Evolutionary conservation across 495 filamentous ascomycete species (phyloP), one percentile per base, ranked within the genome.

Genomic region (Penicillium steckii): DNA sequence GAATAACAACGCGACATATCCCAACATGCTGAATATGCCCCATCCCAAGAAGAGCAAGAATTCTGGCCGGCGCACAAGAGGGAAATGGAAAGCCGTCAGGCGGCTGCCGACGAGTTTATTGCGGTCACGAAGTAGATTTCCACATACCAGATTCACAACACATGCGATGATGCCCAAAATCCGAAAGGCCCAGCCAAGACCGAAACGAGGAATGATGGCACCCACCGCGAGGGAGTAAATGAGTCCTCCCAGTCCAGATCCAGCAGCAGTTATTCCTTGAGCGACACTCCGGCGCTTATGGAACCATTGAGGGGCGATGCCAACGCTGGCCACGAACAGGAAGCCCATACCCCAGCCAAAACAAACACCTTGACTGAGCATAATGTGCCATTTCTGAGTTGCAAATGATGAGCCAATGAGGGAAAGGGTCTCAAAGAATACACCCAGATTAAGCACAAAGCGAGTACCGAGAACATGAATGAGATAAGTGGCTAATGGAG

Each of bases 291-390:
- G 79, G 4, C 79, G 77, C 25, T 80, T 81, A 21, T 69, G 71
- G 68, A 95, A 94, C 90, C 90, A 94, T 59, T 94, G 88, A 2
- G 88, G 82, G 1, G 87, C 76, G 12, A 92, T 81, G 13, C 83
- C 81, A 2, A 87, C 83, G 22, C 80, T 85, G 18, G 82, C 78
- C 7, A 86, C 87, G 67, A 90, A 95, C 17, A 85, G 77, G 49
- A 94, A 87, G 2, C 89, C 88, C 69, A 91, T 80, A 0, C 87
- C 90, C 35, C 83, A 64, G 23, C 90, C 89, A 52, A 94, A 88
- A 45, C 84, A 80, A 7, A 92, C 68, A 8, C 89, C 90, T 63
- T 94, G 89, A 46, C 80, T 82, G 3, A 95, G 79, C 49, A 90
- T 83, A 25, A 90, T 77, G 35, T 89, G 86, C 86, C 86, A 91